A percentile compares a stretch with the other conserved stretches of the same genome.
phyloP scores from a whole-genome alignment of 495 filamentous ascomycete genomes.

The Penicillium parvum region DNA sequence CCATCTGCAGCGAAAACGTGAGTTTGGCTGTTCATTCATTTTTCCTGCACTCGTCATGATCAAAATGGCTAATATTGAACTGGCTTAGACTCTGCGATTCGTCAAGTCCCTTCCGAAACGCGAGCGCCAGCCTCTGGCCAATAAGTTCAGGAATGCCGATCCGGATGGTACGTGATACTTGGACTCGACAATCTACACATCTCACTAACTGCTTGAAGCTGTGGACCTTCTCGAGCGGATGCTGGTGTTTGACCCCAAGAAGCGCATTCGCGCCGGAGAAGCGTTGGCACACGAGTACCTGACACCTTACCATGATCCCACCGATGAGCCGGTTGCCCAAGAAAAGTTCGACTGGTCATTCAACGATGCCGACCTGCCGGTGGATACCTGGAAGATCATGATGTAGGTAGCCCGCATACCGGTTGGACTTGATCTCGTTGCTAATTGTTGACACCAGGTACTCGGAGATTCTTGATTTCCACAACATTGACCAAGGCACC shows the following conservation, averaged over 20 bases:
- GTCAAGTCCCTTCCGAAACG: conserved; percentile 97
- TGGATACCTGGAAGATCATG: conserved; percentile 99
- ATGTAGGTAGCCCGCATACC: conserved; percentile 58
- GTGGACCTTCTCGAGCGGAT: conserved; percentile 92
- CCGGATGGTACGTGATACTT: conserved; percentile 63
- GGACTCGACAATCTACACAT: background rate
- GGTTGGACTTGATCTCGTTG: background rate
- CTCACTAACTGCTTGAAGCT: conserved; percentile 48
- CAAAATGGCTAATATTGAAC: conserved; percentile 8
- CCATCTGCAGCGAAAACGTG: conserved; percentile 97
- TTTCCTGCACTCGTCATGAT: background rate
- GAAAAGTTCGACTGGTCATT: conserved; percentile 99
- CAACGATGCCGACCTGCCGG: conserved; percentile 94
- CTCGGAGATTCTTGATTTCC: conserved; percentile 98
- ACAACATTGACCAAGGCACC: conserved; percentile 73
- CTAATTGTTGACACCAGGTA: conserved; percentile 61
- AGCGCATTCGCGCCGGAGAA: conserved; percentile 77
- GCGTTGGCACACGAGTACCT: conserved; percentile 91
- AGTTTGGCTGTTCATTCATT: conserved; percentile 21
- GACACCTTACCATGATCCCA: conserved; percentile 93
- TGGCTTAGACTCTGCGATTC: conserved; percentile 81
- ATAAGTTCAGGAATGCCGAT: conserved; percentile 96
- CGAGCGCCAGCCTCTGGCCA: conserved; percentile 80
- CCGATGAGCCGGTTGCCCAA: conserved; percentile 89
- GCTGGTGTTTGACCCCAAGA: conserved; percentile 96